Base-by-base conservation (phyloP, 1,284 basidiomycete genomes). In the Pholiota adiposa region DNA sequence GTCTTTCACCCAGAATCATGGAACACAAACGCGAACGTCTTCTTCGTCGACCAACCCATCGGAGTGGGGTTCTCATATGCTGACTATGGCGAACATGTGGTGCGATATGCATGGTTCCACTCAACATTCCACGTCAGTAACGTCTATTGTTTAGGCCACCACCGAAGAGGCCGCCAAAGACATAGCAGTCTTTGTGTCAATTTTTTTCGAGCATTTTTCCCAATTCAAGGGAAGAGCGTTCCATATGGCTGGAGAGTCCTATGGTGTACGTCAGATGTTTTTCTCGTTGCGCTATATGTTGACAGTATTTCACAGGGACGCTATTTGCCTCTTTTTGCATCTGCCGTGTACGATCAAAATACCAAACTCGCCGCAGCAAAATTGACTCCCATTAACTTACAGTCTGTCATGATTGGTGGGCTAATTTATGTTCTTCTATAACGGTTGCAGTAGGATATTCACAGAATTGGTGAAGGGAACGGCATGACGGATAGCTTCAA, bases 321-420 rank as follows among this genome's bases (percentile, higher is more conserved):
- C 19, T 95, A 94, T 73, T 78, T 96, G 4, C 94, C 94, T 0
- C 75, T 94, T 5, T 96, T 93, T 65, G 94, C 93, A 0, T 80
- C 89, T 1, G 84, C 86, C 9, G 84, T 96, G 0, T 87, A 90
- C 46, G 93, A 96, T 73, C 87, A 92, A 64, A 96, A 96, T 71
- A 74, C 81, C 4, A 71, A 73, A 34, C 77, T 91, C 11, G 70
- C 80, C 7, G 77, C 82, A n/a, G 82, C 79, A 0, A 90, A 88
- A 1, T 69, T 87, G 66, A 83, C 83, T 4, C 88, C 90, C 0
- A 84, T 96, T 67, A 95, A 96, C 70, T 78, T 96, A 4, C 82
- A 85, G 49, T 91, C 89, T n/a, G 79, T 93, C 34, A 83, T 95
- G 77, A 93, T 96, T 51, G 93, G 94, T 80, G 78, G 75, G 75